phyloP scores from a whole-genome alignment of 2,329 filamentous ascomycete genomes.

The Calonectria hongkongensis region DNA sequence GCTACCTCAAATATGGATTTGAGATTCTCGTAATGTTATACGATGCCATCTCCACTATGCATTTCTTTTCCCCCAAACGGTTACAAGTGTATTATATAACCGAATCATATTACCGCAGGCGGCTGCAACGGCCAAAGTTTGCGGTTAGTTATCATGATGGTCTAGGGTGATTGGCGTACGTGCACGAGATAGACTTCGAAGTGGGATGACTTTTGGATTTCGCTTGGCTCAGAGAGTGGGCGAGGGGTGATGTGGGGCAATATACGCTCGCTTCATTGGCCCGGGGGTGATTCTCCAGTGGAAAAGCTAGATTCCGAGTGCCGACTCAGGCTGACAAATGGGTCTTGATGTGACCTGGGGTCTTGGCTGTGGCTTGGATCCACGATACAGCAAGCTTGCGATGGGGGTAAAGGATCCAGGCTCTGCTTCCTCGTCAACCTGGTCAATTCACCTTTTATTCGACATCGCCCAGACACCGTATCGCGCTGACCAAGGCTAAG shows the following conservation, averaged over 20 bases:
- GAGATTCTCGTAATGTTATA: too few relatives aligned
- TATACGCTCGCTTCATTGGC: background rate
- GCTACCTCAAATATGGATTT: too few relatives aligned
- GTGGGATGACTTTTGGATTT: conserved; percentile 16
- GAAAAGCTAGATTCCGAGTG: conserved; percentile 2
- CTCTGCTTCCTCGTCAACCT: conserved; percentile 3
- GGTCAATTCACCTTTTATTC: background rate
- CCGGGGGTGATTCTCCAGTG: conserved; percentile 23
- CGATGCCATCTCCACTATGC: too few relatives aligned
- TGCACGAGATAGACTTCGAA: background rate
- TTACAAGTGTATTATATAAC: background rate
- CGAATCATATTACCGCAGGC: background rate
- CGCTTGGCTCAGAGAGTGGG: background rate
- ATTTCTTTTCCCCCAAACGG: too few relatives aligned
- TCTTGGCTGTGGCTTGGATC: conserved; percentile 35
- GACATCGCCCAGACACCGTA: conserved; percentile 6
- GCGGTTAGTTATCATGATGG: background rate
- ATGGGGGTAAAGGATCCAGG: conserved; percentile 2
- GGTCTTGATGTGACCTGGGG: conserved; percentile 31
- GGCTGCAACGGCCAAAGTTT: background rate
- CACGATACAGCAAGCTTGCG: conserved; percentile 40
- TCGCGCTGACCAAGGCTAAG: background rate
- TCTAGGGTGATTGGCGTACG: conserved; percentile 5
- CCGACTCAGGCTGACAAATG: conserved; percentile 45
- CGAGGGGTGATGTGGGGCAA: background rate